Evolutionary conservation across 192 early-diverging fungal species (phyloP).

Genomic region (Podila clonocystis): DNA sequence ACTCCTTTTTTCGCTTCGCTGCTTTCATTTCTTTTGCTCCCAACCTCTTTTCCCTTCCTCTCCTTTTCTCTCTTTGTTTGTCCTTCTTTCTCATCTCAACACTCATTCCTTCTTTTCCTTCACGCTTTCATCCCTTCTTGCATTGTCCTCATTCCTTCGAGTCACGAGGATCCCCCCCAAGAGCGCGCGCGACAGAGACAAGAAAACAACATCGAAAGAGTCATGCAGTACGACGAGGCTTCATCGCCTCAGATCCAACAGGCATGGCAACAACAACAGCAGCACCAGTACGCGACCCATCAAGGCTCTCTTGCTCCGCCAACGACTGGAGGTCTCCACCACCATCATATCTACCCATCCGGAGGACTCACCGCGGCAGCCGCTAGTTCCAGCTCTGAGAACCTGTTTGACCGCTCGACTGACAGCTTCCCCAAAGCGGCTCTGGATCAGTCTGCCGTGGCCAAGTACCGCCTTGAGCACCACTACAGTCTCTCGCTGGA

Average conservation of each 20-base stretch:
- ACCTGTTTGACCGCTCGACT: constrained; percentile 71
- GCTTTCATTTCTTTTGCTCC: not conserved
- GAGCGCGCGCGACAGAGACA: too few relatives aligned
- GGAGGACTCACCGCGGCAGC: not conserved
- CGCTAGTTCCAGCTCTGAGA: constrained; percentile 29
- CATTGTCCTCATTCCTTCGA: not conserved
- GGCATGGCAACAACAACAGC: constrained; percentile 8
- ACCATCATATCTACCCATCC: not conserved
- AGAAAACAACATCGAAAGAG: not conserved
- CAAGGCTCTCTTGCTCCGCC: too few relatives aligned
- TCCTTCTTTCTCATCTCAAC: not conserved
- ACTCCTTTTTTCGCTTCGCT: not conserved
- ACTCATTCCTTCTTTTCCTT: not conserved
- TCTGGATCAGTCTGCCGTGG: constrained; percentile 87
- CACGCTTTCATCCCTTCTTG: not conserved
- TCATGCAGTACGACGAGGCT: not conserved
- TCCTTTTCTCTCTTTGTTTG: constrained; percentile 1
- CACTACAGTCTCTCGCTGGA: constrained; percentile 91
- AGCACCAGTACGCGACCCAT: constrained; percentile 8
- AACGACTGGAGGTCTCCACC: not conserved
- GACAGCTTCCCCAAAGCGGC: constrained; percentile 82
- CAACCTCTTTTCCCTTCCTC: not conserved
- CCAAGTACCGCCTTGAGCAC: constrained; percentile 92
- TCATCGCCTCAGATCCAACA: not conserved
- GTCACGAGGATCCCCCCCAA: not conserved